Base-by-base conservation (phyloP, 345 rosid species). In the Zanthoxylum bungeanum region DNA sequence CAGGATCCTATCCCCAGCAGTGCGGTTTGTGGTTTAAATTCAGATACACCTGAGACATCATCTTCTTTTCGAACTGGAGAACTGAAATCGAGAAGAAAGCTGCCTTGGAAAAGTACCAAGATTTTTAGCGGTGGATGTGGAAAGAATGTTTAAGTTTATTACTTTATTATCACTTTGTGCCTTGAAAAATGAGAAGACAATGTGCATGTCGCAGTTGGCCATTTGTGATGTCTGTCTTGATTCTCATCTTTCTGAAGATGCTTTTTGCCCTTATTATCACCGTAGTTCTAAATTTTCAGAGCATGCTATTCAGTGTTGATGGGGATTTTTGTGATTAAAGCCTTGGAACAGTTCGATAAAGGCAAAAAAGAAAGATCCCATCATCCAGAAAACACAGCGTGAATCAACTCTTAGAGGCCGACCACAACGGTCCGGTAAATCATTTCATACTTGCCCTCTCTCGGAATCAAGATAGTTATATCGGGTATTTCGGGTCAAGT, bases 61-160 rank as follows among this genome's bases (percentile, higher is more conserved):
- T 82, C 86, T 22, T 85, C 87, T 37, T 83, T 93, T 76, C 85
- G 79, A 76, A 82, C 93, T 76, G 93, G 64, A 88, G 83, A 85
- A 90, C 79, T 55, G 81, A 84, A 67, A 68, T 34, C 2, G 98
- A 96, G 86, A 93, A 79, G 79, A 83, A 70, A 77, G 85, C 80
- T 71, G 80, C 89, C 49, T 69, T 85, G 71, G 88, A 80, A 77
- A 86, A 98, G 79, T 88, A 91, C 74, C 89, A 73, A 64, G 93
- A 85, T 75, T 89, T 88, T 74, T 91, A 88, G 82, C 82, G 79
- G 77, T 96, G 98, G 98, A 86, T 85, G 78, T 86, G 93, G 92
- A 82, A 74, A 49, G 97, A 89, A 75, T 85, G 92, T 77, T n/a
- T n/a, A n/a, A n/a, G n/a, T 79, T 75, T 70, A 86, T 72, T 70